Evolutionary conservation across 768 basidiomycete genomes (phyloP), one percentile per base, ranked within the genome.

Genomic region (Mycena filopes): DNA sequence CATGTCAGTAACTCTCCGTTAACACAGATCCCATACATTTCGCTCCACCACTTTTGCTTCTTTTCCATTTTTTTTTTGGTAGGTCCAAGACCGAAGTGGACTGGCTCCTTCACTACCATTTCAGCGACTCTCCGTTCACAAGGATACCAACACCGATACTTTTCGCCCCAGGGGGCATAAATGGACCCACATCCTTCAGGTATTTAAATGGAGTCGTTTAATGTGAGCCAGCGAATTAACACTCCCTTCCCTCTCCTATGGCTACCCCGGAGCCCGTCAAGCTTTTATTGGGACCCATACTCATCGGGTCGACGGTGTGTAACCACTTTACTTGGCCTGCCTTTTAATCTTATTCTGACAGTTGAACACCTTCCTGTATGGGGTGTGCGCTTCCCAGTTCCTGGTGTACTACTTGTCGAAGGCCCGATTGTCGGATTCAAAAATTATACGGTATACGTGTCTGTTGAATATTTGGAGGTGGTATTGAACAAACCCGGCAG

Each of bases 291-390:
- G 63, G 63, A 20, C 63, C 63, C 4, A 55, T 63, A 16, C 36
- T 48, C 28, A 46, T 63, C 21, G 62, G 53, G 3, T 45, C 48
- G 25, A 16, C 53, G 20, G 62, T 63, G 18, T 23, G 31, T 12
- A 33, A 15, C 12, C 38, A 3, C 40, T 33, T 29, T 6, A 55
- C 38, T 55, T 1, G 42, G 25, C 11, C 28, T 16, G 6, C 2
- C 40, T 51, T 60, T 28, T 26, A 11, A 36, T 36, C 36, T 36
- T 36, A 36, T 15, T 36, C 15, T 36, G 5, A 15, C 36, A 64
- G 66, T 10, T 68, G n/a, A 68, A 64, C 42, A 64, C 63, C 25
- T 59, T 47, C 45, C 50, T 64, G 46, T 68, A 53, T 28, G 66
- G 66, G n/a, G 15, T 68, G 13, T 64, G 56, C n/a, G 49, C 26